These are phyloP conservation scores for Cryptomeria japonica DNA, from an alignment of 75 land plant species.

Conservation along the genomic window DNA sequence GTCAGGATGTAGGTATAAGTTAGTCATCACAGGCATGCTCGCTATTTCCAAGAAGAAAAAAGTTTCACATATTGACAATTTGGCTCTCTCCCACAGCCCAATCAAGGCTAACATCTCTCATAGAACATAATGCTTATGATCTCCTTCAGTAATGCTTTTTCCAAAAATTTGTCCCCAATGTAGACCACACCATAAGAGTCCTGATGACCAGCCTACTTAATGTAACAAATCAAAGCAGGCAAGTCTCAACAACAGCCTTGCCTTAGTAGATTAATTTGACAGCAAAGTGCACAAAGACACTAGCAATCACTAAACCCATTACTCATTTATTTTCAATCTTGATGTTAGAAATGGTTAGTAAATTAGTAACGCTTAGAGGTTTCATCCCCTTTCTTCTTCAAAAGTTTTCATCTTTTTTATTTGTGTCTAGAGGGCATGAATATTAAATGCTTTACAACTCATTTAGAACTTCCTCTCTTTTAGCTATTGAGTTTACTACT, in stretches of 20 bases:
- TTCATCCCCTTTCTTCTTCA: background rate
- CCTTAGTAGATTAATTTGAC: background rate
- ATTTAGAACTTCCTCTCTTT: background rate
- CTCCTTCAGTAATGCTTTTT: background rate
- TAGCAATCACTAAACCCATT: background rate
- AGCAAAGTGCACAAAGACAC: background rate
- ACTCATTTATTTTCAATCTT: background rate
- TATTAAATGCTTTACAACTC: background rate
- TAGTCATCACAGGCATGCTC: background rate
- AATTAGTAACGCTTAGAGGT: background rate
- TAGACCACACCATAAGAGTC: background rate
- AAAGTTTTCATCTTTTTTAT: background rate
- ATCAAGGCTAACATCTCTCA: background rate
- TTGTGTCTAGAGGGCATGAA: background rate
- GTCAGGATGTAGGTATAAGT: background rate
- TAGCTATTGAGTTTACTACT: background rate
- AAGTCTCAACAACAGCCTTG: background rate
- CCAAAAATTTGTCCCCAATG: background rate
- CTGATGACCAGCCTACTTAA: background rate
- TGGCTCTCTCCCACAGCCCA: background rate
- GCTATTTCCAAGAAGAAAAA: background rate
- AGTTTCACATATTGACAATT: background rate
- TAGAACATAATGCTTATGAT: background rate
- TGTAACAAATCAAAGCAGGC: background rate
- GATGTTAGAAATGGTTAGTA: background rate